Percentiles rank a stretch among this genome's conserved stretches.
Conservation (phyloP, 805 yeast genomes). For the Millerozyma acaciae region DNA sequence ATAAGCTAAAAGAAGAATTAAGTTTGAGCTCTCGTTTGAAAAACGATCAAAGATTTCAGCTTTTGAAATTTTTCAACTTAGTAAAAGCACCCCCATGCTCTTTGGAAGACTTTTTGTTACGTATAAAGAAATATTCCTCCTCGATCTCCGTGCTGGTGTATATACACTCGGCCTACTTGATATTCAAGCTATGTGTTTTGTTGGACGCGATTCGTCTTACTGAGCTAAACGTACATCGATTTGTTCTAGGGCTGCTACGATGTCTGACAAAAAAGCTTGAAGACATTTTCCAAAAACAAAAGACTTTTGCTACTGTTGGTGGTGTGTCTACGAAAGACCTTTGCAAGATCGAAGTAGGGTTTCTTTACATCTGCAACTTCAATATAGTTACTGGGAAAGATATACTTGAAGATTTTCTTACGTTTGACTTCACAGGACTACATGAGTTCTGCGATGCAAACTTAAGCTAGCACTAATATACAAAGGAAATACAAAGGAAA, state of each 20-base stretch:
- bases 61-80: constrained; percentile 30
- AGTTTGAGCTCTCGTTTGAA: constrained; percentile 11
- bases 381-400: constrained; percentile 33
- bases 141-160: constrained; percentile 37
- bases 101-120: constrained; percentile 30
- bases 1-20: constrained; percentile 21
- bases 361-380: constrained; percentile 38
- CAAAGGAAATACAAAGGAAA: no score
- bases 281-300: constrained; percentile 40
- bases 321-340: constrained; percentile 37
- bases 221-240: constrained; percentile 33
- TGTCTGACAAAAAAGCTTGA: constrained; percentile 41
- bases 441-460: constrained; percentile 17
- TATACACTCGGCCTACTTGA: constrained; percentile 36
- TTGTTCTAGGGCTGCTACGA: constrained; percentile 36
- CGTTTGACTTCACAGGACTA: constrained; percentile 26
- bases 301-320: constrained; percentile 39
- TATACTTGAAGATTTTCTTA: constrained; percentile 30
- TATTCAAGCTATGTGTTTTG: constrained; percentile 32
- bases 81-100: constrained; percentile 32
- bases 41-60: constrained; percentile 22
- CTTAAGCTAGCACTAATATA: background rate
- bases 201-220: constrained; percentile 30
- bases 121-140: constrained; percentile 38
- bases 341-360: constrained; percentile 36